Percentiles rank a stretch among this genome's conserved stretches.
Conservation (phyloP, 73 alveolate species). For the Durusdinium trenchii region DNA sequence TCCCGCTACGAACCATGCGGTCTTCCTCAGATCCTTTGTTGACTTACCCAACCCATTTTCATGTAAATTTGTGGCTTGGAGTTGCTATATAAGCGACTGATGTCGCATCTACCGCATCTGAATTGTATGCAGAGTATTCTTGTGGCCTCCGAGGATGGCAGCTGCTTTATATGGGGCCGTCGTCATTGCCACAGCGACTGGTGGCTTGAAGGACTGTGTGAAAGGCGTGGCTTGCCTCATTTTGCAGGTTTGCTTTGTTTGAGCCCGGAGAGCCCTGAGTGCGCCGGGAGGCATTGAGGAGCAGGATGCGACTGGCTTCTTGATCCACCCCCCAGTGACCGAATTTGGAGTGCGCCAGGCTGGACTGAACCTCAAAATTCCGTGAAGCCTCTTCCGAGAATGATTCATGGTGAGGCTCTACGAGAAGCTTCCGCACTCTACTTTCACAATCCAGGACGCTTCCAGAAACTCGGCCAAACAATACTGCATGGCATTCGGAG, state of each 20-base stretch:
- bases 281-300: neutral
- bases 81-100: too few species aligned
- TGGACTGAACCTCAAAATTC: neutral
- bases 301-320: conserved; percentile 33
- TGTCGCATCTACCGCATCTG: too few species aligned
- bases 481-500: neutral
- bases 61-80: too few species aligned
- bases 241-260: too few species aligned
- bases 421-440: conserved; percentile 45
- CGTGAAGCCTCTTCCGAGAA: neutral
- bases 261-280: too few species aligned
- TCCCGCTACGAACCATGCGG: conserved; percentile 87
- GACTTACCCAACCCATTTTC: neutral
- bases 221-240: conserved; percentile 11
- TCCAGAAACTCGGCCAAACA: conserved; percentile 16
- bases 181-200: conserved; percentile 54
- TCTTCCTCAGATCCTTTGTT: conserved; percentile 53
- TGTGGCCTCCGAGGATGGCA: conserved; percentile 12
- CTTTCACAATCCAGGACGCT: conserved; percentile 53
- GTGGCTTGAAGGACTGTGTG: conserved; percentile 68
- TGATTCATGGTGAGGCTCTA: neutral
- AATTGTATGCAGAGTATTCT: neutral
- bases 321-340: conserved; percentile 59
- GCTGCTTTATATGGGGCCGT: conserved; percentile 52
- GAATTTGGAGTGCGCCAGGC: conserved; percentile 66